phyloP scores from a whole-genome alignment of 2,329 filamentous ascomycete genomes.

The Lasiodiplodia gonubiensis region DNA sequence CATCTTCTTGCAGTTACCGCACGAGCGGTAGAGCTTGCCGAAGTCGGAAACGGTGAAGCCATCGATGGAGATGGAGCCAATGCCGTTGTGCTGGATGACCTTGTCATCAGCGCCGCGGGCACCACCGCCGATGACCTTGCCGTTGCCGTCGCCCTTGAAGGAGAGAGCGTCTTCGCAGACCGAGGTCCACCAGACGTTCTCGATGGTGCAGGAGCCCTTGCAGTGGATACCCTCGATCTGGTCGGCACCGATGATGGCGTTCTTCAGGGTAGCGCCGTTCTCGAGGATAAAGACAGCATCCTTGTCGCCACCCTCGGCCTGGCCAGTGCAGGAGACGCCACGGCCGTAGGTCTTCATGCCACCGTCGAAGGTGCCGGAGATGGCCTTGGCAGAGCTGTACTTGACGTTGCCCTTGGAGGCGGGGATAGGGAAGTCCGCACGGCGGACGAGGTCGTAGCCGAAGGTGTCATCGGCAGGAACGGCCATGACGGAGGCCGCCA shows the following conservation, averaged over 20 bases:
- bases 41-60: constrained; percentile 39
- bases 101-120: constrained; percentile 39
- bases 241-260: constrained; percentile 56
- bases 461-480: constrained; percentile 19
- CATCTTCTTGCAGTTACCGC: constrained; percentile 40
- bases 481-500: constrained; percentile 12
- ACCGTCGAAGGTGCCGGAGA: constrained; percentile 24
- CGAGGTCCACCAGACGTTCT: constrained; percentile 41
- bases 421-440: constrained; percentile 24
- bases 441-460: constrained; percentile 21
- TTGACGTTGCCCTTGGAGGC: constrained; percentile 22
- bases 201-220: constrained; percentile 54
- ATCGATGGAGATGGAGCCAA: constrained; percentile 39
- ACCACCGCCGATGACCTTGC: constrained; percentile 39
- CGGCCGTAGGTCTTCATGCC: constrained; percentile 27
- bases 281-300: constrained; percentile 28
- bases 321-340: constrained; percentile 37
- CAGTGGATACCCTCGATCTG: constrained; percentile 59
- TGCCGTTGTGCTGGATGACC: constrained; percentile 45
- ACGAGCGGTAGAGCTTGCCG: constrained; percentile 38
- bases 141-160: constrained; percentile 34
- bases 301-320: constrained; percentile 53
- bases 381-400: constrained; percentile 1
- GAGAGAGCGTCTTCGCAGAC: constrained; percentile 49
- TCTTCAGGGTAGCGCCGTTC: constrained; percentile 49